Evolutionary conservation across 768 basidiomycete genomes (phyloP), one percentile per base, ranked within the genome.

Genomic region (Gymnopilus junonius): DNA sequence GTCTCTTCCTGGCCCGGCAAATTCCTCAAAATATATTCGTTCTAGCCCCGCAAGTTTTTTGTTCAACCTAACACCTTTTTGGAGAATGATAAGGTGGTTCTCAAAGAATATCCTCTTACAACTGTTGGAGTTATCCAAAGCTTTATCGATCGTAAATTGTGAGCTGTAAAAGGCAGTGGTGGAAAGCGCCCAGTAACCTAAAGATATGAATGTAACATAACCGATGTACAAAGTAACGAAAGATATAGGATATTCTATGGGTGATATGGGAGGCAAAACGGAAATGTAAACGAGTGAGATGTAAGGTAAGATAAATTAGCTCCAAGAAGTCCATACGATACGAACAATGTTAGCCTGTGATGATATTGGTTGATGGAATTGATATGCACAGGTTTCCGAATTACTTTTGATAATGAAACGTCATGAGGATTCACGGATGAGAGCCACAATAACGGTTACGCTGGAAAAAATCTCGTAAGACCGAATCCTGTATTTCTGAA

Each of bases 21-120:
- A 42, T 62, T 53, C 58, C 17, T 40, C 31, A 42, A 57, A 51
- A 60, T 27, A 46, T 11, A 31, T 54, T 59, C 25, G 68, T 59
- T 63, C 58, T 66, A 94, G 89, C 90, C 94, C 17, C 87, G 94
- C 61, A 95, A 93, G 74, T 83, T 93, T 17, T 91, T 95, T 75
- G 88, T 93, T 3, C 94, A 93, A 74, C 91, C 92, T 2, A 94
- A 91, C 69, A 93, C 93, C 14, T 78, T 88, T 67, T 67, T 94
- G 51, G 83, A 83, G 56, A 77, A 87, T 65, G 88, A 79, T 27
- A 85, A 92, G 67, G 91, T 93, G 27, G 78, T 87, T 57, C 76
- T 96, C 63, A 92, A 87, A 73, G 93, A 95, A 69, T 94, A 94
- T 71, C 86, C 91, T 8, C 76, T 91, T 59, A 92, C 88, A 0